Evolutionary conservation across 1,284 basidiomycete genomes (phyloP).

Genomic region (Cerrena zonata): DNA sequence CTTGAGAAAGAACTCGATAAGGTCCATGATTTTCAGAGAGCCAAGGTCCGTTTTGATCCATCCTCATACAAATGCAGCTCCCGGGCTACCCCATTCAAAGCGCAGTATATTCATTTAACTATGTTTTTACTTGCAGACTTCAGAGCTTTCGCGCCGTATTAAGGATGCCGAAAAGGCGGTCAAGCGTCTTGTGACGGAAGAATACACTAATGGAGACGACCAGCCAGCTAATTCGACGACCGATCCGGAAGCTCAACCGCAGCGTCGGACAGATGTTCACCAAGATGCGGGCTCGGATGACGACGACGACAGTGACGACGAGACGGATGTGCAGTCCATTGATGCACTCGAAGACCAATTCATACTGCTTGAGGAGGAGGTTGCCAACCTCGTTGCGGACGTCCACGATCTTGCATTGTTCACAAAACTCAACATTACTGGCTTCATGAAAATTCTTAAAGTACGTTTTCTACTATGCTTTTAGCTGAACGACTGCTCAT

Average conservation of each 20-base stretch:
- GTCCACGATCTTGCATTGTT: conserved; percentile 96
- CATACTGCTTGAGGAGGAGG: conserved; percentile 86
- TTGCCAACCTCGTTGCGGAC: conserved; percentile 93
- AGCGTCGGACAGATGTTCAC: conserved; percentile 44
- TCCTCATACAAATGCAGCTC: too few relatives aligned
- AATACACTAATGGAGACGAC: conserved; percentile 24
- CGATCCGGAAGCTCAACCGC: conserved; percentile 48
- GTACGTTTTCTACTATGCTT: conserved; percentile 29
- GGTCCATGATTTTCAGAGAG: conserved; percentile 90
- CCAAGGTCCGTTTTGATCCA: conserved; percentile 54
- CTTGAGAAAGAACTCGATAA: conserved; percentile 90
- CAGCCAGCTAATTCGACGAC: conserved; percentile 10
- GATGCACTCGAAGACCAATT: conserved; percentile 87
- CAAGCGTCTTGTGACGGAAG: conserved; percentile 66
- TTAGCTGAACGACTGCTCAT: conserved; percentile 10
- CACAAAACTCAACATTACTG: conserved; percentile 93
- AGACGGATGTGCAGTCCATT: conserved; percentile 58
- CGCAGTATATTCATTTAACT: too few relatives aligned
- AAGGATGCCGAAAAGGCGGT: conserved; percentile 77
- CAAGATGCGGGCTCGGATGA: conserved; percentile 74
- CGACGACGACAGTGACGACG: conserved; percentile 55
- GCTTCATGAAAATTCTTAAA: conserved; percentile 99
- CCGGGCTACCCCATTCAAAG: too few relatives aligned
- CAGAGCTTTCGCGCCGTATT: conserved; percentile 78
- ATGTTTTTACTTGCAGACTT: conserved; percentile 51